Conservation (phyloP, 192 early-diverging fungal species). For the Umbelopsis isabellina region DNA sequence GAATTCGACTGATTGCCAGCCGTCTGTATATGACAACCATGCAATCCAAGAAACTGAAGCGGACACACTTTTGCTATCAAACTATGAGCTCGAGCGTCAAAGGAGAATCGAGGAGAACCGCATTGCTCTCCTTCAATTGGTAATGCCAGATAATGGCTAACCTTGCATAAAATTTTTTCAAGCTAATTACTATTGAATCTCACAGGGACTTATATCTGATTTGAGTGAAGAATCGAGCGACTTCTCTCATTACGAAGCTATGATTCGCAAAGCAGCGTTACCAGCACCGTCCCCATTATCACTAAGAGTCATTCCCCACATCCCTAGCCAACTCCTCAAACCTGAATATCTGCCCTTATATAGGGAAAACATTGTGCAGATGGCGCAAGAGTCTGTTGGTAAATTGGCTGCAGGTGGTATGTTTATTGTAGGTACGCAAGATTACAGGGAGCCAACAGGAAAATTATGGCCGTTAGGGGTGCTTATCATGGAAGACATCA, state of each 20-base stretch:
- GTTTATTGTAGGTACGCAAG: slow-evolving; percentile 72
- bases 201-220: slow-evolving; percentile 76
- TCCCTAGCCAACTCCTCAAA: slow-evolving; percentile 50
- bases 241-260: slow-evolving; percentile 65
- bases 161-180: not conserved
- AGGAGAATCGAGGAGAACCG: slow-evolving; percentile 67
- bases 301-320: slow-evolving; percentile 66
- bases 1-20: not conserved
- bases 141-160: slow-evolving; percentile 17
- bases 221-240: slow-evolving; percentile 80
- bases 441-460: slow-evolving; percentile 59
- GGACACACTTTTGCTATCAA: slow-evolving; percentile 50
- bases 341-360: slow-evolving; percentile 58
- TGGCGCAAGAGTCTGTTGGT: slow-evolving; percentile 57
- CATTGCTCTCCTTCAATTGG: slow-evolving; percentile 57
- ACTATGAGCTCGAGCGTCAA: slow-evolving; percentile 60
- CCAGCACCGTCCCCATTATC: slow-evolving; percentile 52
- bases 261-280: slow-evolving; percentile 52
- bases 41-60: slow-evolving; percentile 17
- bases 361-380: slow-evolving; percentile 63
- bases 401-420: slow-evolving; percentile 65
- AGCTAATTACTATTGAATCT: not conserved
- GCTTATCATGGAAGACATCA: slow-evolving; percentile 76
- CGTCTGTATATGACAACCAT: not conserved
- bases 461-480: slow-evolving; percentile 77